Base-by-base conservation (phyloP, 306 rosid genomes). In the Quercus glauca region DNA sequence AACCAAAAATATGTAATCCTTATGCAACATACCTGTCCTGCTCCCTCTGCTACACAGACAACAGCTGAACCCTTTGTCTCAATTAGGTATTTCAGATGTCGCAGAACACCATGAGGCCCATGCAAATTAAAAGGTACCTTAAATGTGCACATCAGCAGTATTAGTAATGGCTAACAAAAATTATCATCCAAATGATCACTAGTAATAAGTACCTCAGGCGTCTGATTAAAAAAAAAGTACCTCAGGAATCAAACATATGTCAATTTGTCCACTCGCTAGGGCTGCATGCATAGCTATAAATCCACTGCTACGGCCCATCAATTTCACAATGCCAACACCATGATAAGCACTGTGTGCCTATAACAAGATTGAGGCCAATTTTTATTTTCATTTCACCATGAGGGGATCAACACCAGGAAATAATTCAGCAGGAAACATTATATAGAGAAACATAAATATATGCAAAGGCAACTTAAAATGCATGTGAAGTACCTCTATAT, bases 281-380 rank as follows among this genome's bases (percentile, higher is more conserved):
- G 99, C 85, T 74, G 98, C 94, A 49, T 96, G 99, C 99, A 96
- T 96, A 55, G 99, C 98, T 74, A 96, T 96, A 84, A 82, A 96
- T 77, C 99, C 99, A 79, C 99, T 96, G 89, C 98, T 93, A 75
- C 99, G 99, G 45, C 99, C 99, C 99, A 96, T 96, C 90, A 96
- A 80, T 85, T 96, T 96, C 65, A 96, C 99, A 73, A 96, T 18
- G 67, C 99, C 99, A 69, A 96, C 85, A 55, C 99, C 99, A 82
- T 92, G 99, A 85, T 91, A 96, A 51, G 99, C 99, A 81, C 99
- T 96, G 79, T 96, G 98, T 73, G 99, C 99, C 99, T 96, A 60
- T 31, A 78, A 80, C 25, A 74, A 80, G 56, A 88, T 56, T 78
- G 75, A 49, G 74, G 35, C 26, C 15, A 35, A 8, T 35, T 35